These are phyloP conservation scores for Neofusicoccum laricinum DNA, from an alignment of 2,329 filamentous ascomycete species.

Conservation along the genomic window DNA sequence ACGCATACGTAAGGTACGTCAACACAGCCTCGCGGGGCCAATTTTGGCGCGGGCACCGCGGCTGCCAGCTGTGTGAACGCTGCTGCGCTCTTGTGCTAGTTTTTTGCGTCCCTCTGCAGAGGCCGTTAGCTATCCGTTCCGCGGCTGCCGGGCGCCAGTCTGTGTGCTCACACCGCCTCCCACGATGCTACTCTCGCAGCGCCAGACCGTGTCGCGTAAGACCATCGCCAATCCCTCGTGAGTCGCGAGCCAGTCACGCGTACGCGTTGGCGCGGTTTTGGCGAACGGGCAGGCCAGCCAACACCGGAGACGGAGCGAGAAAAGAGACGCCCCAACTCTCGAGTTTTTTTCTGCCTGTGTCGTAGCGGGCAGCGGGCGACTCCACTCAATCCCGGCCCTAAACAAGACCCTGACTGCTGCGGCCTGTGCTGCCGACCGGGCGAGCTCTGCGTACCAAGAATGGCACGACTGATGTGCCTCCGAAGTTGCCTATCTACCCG, in stretches of 20 bases:
- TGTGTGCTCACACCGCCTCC: constrained; percentile 1
- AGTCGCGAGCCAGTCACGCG: constrained; percentile 2
- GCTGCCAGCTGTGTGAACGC: not conserved
- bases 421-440: not conserved
- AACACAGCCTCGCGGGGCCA: not conserved
- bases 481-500: not conserved
- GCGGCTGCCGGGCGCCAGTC: not conserved
- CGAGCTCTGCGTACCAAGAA: not conserved
- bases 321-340: not conserved
- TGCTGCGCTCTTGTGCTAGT: not conserved
- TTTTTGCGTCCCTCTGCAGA: not conserved
- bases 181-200: not conserved
- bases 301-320: not conserved
- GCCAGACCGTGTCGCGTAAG: not conserved
- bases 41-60: not conserved
- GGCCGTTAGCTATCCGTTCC: not conserved
- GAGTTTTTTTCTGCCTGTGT: not conserved
- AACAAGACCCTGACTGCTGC: constrained; percentile 6
- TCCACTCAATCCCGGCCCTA: constrained; percentile 1
- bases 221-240: not conserved
- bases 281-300: not conserved
- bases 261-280: not conserved
- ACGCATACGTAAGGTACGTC: not conserved
- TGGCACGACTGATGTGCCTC: not conserved
- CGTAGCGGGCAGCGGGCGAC: not conserved